These are phyloP conservation scores for Grigorovia humatica DNA, from an alignment of 805 yeast genomes.

Conservation along the genomic window DNA sequence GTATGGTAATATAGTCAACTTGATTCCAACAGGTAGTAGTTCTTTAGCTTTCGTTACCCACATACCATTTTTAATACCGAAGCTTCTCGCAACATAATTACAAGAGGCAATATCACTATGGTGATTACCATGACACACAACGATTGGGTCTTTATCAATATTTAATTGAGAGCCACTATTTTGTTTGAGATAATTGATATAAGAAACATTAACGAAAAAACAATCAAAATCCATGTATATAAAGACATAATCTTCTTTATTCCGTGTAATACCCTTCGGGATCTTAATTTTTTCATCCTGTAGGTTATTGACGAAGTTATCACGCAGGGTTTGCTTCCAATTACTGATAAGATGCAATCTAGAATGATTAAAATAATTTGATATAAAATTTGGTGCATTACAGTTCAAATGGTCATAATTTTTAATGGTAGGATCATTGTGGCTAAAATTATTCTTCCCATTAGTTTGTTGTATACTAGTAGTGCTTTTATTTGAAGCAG, in stretches of 20 bases:
- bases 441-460: too few species aligned
- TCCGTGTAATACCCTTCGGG: neutral
- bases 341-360: slow-evolving; percentile 80
- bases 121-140: slow-evolving; percentile 45
- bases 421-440: too few species aligned
- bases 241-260: slow-evolving; percentile 28
- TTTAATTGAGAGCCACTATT: slow-evolving; percentile 17
- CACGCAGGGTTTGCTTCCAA: slow-evolving; percentile 70
- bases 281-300: neutral
- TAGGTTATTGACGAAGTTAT: neutral
- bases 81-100: slow-evolving; percentile 74
- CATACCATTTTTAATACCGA: slow-evolving; percentile 81
- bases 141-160: slow-evolving; percentile 40
- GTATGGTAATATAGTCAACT: slow-evolving; percentile 52
- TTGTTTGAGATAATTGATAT: slow-evolving; percentile 29
- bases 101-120: slow-evolving; percentile 80
- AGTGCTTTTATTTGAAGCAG: too few species aligned
- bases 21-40: slow-evolving; percentile 44
- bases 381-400: slow-evolving; percentile 64
- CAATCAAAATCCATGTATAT: slow-evolving; percentile 90
- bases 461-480: too few species aligned
- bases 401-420: slow-evolving; percentile 38
- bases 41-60: slow-evolving; percentile 64
- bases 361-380: slow-evolving; percentile 66
- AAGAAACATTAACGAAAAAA: slow-evolving; percentile 82